Base-by-base conservation (phyloP, 1,284 basidiomycete genomes). In the Heterobasidion irregulare region DNA sequence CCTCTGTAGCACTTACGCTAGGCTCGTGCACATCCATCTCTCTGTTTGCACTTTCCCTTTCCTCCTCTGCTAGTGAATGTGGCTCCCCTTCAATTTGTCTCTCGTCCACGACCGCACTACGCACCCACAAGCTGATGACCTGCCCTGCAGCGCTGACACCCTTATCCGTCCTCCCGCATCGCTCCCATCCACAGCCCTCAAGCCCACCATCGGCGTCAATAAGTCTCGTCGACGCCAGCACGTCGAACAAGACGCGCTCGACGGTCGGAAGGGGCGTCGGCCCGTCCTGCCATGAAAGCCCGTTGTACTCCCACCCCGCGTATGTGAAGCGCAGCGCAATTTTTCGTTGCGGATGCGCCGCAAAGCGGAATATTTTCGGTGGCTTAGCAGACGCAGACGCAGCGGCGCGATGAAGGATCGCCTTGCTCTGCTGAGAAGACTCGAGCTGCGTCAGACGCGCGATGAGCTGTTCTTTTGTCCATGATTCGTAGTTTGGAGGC, bases 111-210 rank as follows among this genome's bases (percentile, higher is more conserved):
- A 55, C 55, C 34, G 66, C 54, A 26, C 60, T 67, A 41, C 81
- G 64, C 5, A 96, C 82, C 89, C 92, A 96, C 1, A 99, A 75
- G 53, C 91, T 92, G 45, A 98, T 79, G 38, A 99, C 95, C 69
- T 99, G 96, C 1, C 94, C 94, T 6, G 91, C 92, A 45, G 91
- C 93, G 66, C 92, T 95, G 51, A 99, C 96, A 0, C 97, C 96
- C 41, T 87, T 78, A 75, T 99, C 96, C 26, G 96, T 99, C 62
- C 97, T 73, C 10, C 96, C 96, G 70, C 96, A 98, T 57, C 86
- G 78, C 64, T 89, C 86, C 83, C 93, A 99, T 26, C 83, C 92
- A 65, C 93, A 94, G 0, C 86, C 91, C 15, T 94, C 91, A 58
- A 91, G 76, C 6, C 92, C 92, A 8, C 72, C 79, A 0, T 77